Base-by-base conservation (phyloP, 352 stramenopile species). In the Plasmopara muralis region DNA sequence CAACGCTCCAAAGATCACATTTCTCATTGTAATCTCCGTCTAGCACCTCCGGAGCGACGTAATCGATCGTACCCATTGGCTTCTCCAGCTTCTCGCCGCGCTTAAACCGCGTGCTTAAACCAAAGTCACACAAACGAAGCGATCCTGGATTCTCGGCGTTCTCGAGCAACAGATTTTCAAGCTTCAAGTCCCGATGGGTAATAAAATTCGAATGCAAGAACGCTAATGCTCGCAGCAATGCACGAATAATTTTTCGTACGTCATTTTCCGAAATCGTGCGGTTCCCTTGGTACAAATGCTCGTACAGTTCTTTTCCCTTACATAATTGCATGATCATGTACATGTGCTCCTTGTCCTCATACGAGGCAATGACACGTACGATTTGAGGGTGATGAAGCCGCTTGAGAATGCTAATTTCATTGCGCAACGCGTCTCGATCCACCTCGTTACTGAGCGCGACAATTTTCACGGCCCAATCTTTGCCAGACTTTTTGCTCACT, bases 281-380 rank as follows among this genome's bases (percentile, higher is more conserved):
- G n/a, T 69, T 51, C 25, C 80, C 74, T 51, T 77, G 73, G 63
- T 89, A 89, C 52, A 91, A 47, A 43, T 87, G 68, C 14, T 88
- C 72, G 57, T 86, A 91, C 12, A 93, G 62, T 41, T 88, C 79
- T 42, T 88, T 87, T 46, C 83, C 83, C 45, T 86, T 82, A 44
- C 81, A 86, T n/a, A 89, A 68, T 60, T 93, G 76, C 74, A 89
- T 89, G 58, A 89, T 70, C 77, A 93, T 89, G 69, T 93, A 93
- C 74, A 93, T 87, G 54, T 80, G 70, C 50, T 87, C 58, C 43
- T 67, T 68, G 60, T 91, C 80, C 52, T 91, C 81, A 50, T 88
- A 91, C 33, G 76, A 89, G 18, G 68, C 72, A 33, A 87, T 78
- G 43, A 91, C 73, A 37, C 76, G 78, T 45, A 91, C 81, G 33